These are phyloP conservation scores for Spinacia oleracea DNA, from an alignment of 179 eudicot genomes.

Conservation along the genomic window DNA sequence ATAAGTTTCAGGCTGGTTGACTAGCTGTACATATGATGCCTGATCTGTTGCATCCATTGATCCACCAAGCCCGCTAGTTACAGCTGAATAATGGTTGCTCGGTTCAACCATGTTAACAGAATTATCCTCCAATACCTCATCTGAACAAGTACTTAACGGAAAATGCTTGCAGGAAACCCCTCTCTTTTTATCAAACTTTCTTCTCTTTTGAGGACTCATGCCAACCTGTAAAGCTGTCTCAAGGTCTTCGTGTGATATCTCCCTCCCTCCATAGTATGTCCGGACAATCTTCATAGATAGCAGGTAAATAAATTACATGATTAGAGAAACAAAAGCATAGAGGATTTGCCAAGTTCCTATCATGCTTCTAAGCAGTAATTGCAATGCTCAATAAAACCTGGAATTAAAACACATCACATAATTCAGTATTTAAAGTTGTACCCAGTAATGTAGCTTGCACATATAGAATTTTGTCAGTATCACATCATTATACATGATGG, in stretches of 20 bases:
- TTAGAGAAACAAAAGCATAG: background rate
- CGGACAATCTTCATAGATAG: conserved; percentile 56
- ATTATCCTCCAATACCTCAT: conserved; percentile 25
- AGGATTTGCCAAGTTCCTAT: background rate
- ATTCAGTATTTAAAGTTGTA: background rate
- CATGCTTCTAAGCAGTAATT: background rate
- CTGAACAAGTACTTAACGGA: conserved; percentile 21
- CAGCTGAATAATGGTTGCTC: conserved; percentile 22
- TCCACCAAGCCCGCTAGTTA: conserved; percentile 15
- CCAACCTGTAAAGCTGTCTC: conserved; percentile 81
- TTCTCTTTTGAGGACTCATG: conserved; percentile 82
- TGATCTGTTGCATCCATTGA: conserved; percentile 30
- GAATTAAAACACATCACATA: background rate
- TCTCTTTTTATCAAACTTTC: conserved; percentile 69
- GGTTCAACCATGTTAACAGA: conserved; percentile 13
- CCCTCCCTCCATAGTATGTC: conserved; percentile 85
- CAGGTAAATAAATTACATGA: background rate
- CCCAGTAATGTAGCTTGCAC: background rate
- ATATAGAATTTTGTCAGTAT: background rate
- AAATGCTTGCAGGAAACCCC: conserved; percentile 40
- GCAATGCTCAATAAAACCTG: background rate
- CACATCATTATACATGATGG: conserved; percentile 3
- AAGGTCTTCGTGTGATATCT: conserved; percentile 67
- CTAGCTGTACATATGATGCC: conserved; percentile 31
- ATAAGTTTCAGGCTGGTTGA: conserved; percentile 27